These are phyloP conservation scores for Colletotrichum sansevieriae DNA, from an alignment of 2,329 filamentous ascomycete genomes.

Conservation along the genomic window DNA sequence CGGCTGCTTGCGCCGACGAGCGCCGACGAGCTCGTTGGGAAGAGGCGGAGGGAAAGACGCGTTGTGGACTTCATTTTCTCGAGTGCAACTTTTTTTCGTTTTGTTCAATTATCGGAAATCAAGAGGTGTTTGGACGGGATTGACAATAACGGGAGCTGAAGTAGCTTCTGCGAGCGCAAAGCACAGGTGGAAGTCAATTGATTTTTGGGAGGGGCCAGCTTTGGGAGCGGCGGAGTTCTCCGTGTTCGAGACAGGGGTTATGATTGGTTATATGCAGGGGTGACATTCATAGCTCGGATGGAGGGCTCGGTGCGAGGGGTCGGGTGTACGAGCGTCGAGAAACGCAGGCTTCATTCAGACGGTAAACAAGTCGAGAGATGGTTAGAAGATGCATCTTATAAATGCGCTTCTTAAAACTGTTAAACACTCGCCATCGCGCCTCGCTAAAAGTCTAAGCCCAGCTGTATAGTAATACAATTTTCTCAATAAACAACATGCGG, in stretches of 20 bases:
- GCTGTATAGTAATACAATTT: slow-evolving; percentile 37
- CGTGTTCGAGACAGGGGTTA: neutral
- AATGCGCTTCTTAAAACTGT: slow-evolving; percentile 20
- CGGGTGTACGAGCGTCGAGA: neutral
- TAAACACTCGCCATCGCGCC: slow-evolving; percentile 36
- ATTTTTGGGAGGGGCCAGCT: slow-evolving; percentile 9
- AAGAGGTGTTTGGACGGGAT: too few relatives aligned
- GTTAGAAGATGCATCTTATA: slow-evolving; percentile 17
- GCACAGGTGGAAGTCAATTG: slow-evolving; percentile 23
- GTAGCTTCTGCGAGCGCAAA: neutral
- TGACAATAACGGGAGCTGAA: neutral
- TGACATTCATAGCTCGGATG: slow-evolving; percentile 20
- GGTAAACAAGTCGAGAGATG: neutral
- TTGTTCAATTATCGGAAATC: neutral
- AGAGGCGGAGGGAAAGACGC: slow-evolving; percentile 52
- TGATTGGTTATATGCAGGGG: slow-evolving; percentile 30
- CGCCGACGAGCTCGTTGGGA: slow-evolving; percentile 45
- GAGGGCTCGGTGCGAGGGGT: slow-evolving; percentile 24
- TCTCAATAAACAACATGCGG: neutral
- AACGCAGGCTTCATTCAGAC: too few relatives aligned
- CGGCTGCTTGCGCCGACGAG: slow-evolving; percentile 42
- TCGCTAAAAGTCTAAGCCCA: slow-evolving; percentile 39
- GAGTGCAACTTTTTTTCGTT: neutral
- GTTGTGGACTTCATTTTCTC: slow-evolving; percentile 57
- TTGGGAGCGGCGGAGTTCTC: slow-evolving; percentile 21